Evolutionary conservation across 2,329 filamentous ascomycete species (phyloP).

Genomic region (Alternaria infectoria): DNA sequence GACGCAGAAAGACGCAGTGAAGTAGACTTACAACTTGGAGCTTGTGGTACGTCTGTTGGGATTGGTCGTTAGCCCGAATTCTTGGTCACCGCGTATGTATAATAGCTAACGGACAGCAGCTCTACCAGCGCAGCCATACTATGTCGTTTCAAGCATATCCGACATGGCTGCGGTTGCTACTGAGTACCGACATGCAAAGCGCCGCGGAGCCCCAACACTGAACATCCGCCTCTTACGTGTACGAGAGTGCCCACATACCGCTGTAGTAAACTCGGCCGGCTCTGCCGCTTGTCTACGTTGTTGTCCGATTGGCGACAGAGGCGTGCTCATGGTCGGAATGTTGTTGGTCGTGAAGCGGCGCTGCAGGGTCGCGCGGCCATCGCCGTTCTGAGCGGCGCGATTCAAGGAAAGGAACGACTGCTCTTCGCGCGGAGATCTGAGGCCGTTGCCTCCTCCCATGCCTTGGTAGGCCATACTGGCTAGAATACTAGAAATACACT

Average conservation of each 20-base stretch:
- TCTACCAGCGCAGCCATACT: neutral
- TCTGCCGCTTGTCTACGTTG: conserved; percentile 61
- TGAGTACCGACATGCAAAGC: conserved; percentile 1
- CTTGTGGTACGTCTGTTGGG: conserved; percentile 68
- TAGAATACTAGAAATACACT: conserved; percentile 48
- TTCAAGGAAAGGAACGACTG: conserved; percentile 75
- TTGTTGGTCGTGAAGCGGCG: conserved; percentile 91
- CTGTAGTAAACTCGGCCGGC: conserved; percentile 60
- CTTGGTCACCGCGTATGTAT: conserved; percentile 25
- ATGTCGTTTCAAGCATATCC: neutral
- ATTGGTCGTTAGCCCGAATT: conserved; percentile 35
- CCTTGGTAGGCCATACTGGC: conserved; percentile 68
- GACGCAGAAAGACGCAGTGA: conserved; percentile 28
- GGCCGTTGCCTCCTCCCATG: conserved; percentile 74
- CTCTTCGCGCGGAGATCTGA: conserved; percentile 77
- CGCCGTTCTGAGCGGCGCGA: conserved; percentile 62
- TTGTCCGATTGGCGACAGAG: conserved; percentile 65
- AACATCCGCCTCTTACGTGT: conserved; percentile 5
- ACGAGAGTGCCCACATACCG: conserved; percentile 51
- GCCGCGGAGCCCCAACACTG: conserved; percentile 1
- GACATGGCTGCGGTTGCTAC: neutral
- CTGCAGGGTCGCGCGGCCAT: conserved; percentile 79
- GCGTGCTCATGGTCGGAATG: conserved; percentile 78
- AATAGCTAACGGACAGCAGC: conserved; percentile 1
- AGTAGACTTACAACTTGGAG: conserved; percentile 73